Evolutionary conservation across 148 eudicot genomes (phyloP), one percentile per base, ranked within the genome.

Genomic region (Vaccinium corymbosum): DNA sequence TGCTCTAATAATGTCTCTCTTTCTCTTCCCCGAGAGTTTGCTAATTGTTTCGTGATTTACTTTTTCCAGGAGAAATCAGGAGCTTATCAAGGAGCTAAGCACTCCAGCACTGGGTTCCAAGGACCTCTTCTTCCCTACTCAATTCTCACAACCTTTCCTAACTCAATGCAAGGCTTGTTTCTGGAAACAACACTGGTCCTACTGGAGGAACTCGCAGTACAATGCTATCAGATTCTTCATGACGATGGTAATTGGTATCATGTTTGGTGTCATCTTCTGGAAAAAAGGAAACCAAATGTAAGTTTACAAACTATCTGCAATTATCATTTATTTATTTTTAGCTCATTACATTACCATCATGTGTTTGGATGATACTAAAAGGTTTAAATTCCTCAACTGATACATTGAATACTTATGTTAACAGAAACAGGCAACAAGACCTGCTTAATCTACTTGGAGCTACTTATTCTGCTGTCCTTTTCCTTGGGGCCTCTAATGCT

Each of bases 181-280:
- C 87, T 89, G 93, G 93, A 91, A 91, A 80, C 93, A 91, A 51
- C 79, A 88, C 49, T 85, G 82, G 86, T 91, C 93, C 46, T 89
- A 91, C 75, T 89, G 93, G 91, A 86, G 93, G 85, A 61, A 91
- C 77, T 89, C 91, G 15, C 84, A 87, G 83, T 89, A 91, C 78
- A 89, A 91, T 42, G 85, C 86, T 53, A 87, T 86, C 64, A 85
- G 91, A 29, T 89, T 91, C 62, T 80, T 88, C 19, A 83, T 89
- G 89, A 87, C 93, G 25, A 83, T 80, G 19, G 51, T 81, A 13
- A 87, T 91, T 46, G 93, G 93, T 59, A 12, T 91, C 53, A 46
- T 89, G 29, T 91, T 91, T 17, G 93, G 93, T 72, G 80, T 88
- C 68, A 89, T 91, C 70, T 91, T 89, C 76, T 91, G 91, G 93